Conservation (phyloP, 805 yeast genomes). For the Yamadazyma paraphyllophila region DNA sequence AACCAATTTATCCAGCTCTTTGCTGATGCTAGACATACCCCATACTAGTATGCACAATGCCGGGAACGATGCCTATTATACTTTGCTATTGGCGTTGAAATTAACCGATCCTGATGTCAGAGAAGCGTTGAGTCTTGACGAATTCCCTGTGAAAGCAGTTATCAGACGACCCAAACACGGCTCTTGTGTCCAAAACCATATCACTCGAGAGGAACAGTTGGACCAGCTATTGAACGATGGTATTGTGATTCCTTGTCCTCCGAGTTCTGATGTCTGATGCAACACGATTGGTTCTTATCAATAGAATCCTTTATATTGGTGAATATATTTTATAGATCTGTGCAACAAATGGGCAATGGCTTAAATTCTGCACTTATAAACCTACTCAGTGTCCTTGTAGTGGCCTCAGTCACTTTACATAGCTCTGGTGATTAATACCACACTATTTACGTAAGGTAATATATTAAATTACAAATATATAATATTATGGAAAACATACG, state of each 20-base stretch:
- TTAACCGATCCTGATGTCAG: conserved; percentile 5
- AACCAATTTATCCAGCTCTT: conserved; percentile 39
- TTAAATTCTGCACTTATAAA: no score
- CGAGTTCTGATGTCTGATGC: no score
- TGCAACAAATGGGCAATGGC: no score
- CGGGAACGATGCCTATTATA: conserved; percentile 67
- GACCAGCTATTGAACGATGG: no score
- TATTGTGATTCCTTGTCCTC: no score
- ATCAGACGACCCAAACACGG: not conserved
- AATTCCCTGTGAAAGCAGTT: not conserved
- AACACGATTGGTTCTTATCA: no score
- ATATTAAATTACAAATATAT: conserved; percentile 17
- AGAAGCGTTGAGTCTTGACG: conserved; percentile 2
- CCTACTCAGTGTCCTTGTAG: no score
- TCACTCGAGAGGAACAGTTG: no score
- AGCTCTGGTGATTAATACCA: no score
- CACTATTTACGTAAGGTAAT: conserved; percentile 19
- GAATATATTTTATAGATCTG: no score
- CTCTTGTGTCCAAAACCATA: not conserved
- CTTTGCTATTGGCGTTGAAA: conserved; percentile 38
- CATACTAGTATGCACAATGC: conserved; percentile 65
- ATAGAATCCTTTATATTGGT: no score
- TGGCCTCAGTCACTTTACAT: no score
- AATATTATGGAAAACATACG: conserved; percentile 3
- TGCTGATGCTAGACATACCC: conserved; percentile 49